Base-by-base conservation (phyloP, 129 eudicot species). In the Lactuca saligna region DNA sequence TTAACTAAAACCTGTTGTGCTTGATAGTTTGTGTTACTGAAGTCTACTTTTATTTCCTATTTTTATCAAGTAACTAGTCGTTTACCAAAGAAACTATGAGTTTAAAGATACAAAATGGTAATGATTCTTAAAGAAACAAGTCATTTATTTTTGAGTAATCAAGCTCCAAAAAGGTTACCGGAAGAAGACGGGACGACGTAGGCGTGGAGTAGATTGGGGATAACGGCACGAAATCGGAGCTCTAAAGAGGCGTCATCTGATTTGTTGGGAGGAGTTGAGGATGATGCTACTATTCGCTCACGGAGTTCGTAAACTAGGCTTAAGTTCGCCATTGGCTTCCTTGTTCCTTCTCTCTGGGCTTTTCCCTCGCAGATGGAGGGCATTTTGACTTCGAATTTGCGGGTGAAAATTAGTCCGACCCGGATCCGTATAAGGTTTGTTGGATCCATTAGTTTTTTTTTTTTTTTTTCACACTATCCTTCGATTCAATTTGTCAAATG, bases 281-380 rank as follows among this genome's bases (percentile, higher is more conserved):
- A 82, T n/a, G 96, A 82, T 3, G 91, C 83, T 33, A 92, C 97
- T 4, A 93, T 83, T 59, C 99, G 86, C 73, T 93, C 95, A 53
- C 98, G 97, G 54, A 93, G 97, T 77, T 93, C 99, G 82, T 89
- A 95, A 53, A 93, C 88, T 55, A 93, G 75, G 59, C 92, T 89
- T 14, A 93, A 75, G 78, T 81, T 86, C 81, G 95, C 97, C 98
- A 93, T 93, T 31, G 50, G 1, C 16, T 7, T 53, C 61, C 67
- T 41, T 32, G 61, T 25, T 25, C 29, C 29, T 25, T 25, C 29
- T 25, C 2, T 13, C 78, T 42, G 9, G 3, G 8, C 16, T 38
- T 61, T 53, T 49, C 20, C 63, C 81, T 54, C 65, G 7, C 39
- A 39, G 56, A 20, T 56, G 63, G 76, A 38, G 70, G 70, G 70